These are phyloP conservation scores for Infundibulicybe gibba DNA, from an alignment of 768 basidiomycete species.

Conservation along the genomic window DNA sequence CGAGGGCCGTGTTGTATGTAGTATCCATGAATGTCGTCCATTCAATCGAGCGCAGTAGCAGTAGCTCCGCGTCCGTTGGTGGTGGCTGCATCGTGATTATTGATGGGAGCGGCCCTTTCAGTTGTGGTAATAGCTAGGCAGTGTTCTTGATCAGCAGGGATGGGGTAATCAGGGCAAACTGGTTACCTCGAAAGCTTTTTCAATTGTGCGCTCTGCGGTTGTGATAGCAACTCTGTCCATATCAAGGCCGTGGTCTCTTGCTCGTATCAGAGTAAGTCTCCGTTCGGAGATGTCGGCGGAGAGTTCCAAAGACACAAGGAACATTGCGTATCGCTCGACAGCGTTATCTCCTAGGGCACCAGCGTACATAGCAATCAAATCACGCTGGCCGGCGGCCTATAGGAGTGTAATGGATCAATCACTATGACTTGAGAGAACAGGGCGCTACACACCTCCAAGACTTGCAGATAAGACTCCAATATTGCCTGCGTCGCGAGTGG, in stretches of 20 bases:
- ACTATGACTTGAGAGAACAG: not conserved
- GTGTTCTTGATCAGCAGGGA: constrained; percentile 4
- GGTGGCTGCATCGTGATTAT: constrained; percentile 54
- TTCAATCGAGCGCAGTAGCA: constrained; percentile 84
- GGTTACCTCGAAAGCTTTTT: constrained; percentile 61
- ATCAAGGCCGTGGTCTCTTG: constrained; percentile 83
- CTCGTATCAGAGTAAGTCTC: constrained; percentile 64
- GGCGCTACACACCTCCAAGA: constrained; percentile 63
- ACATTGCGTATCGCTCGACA: constrained; percentile 87
- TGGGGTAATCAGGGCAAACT: not conserved
- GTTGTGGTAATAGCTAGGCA: constrained; percentile 44
- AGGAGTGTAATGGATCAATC: not conserved
- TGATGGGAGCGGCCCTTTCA: constrained; percentile 58
- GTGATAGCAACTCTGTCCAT: constrained; percentile 74
- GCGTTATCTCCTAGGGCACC: constrained; percentile 88
- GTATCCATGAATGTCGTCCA: constrained; percentile 82
- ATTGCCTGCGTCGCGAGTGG: constrained; percentile 76
- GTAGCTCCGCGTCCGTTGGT: constrained; percentile 52
- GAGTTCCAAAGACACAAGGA: constrained; percentile 76
- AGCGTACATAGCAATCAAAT: constrained; percentile 92
- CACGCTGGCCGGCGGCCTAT: constrained; percentile 72
- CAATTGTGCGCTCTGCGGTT: constrained; percentile 76
- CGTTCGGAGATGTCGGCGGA: constrained; percentile 63
- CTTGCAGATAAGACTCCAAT: constrained; percentile 83
- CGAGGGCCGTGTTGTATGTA: constrained; percentile 76